phyloP scores from a whole-genome alignment of 2,329 filamentous ascomycete species.

The Aureobasidium sp. region DNA sequence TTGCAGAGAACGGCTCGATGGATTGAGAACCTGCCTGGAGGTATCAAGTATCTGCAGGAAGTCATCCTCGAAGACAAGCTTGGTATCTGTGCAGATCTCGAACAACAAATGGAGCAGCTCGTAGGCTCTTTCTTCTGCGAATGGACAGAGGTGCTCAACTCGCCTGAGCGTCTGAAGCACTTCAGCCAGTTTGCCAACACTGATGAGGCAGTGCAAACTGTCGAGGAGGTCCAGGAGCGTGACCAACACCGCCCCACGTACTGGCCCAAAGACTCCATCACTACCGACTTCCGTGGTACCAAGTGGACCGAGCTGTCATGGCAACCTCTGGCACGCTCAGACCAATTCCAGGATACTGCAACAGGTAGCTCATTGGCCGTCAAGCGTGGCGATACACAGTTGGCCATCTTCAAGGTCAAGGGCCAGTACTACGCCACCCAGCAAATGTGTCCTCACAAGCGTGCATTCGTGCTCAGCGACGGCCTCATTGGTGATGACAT shows the following conservation, averaged over 20 bases:
- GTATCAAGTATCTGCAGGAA: constrained; percentile 72
- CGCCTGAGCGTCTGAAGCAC: constrained; percentile 57
- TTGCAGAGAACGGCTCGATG: constrained; percentile 83
- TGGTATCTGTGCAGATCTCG: constrained; percentile 75
- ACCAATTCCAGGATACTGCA: constrained; percentile 61
- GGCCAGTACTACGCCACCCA: constrained; percentile 79
- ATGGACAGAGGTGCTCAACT: constrained; percentile 75
- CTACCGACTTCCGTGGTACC: constrained; percentile 64
- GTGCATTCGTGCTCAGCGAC: constrained; percentile 81
- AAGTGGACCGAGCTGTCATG: constrained; percentile 62
- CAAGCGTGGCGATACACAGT: constrained; percentile 81
- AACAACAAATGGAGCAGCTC: constrained; percentile 80
- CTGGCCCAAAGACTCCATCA: constrained; percentile 64
- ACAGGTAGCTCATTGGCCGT: constrained; percentile 70
- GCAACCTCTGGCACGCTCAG: constrained; percentile 69
- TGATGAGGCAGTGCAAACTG: constrained; percentile 52
- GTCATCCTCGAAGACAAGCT: constrained; percentile 81
- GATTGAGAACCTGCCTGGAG: constrained; percentile 77
- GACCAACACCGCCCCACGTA: constrained; percentile 66
- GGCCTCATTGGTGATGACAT: constrained; percentile 68
- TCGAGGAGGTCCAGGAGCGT: constrained; percentile 66
- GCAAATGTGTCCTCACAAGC: constrained; percentile 93
- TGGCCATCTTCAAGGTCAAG: constrained; percentile 77
- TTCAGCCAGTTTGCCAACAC: constrained; percentile 87
- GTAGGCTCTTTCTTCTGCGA: constrained; percentile 84